Conservation (phyloP, 2,329 filamentous ascomycete genomes). For the Huntiella bhutanensis region DNA sequence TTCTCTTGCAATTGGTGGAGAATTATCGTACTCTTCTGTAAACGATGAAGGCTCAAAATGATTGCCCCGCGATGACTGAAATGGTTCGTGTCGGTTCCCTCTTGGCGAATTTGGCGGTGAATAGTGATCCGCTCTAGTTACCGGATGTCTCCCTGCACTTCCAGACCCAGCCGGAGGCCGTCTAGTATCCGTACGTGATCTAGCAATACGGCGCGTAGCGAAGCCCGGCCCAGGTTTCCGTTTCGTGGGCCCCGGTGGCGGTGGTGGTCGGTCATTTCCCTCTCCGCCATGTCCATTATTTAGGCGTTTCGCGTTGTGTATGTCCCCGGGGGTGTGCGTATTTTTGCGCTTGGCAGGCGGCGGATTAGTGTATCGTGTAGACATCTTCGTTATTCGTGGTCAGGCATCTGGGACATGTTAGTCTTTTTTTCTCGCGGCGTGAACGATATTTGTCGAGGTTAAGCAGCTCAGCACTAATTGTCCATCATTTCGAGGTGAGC, state of each 20-base stretch:
- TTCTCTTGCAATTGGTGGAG: not conserved
- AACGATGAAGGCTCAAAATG: not conserved
- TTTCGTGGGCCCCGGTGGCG: not conserved
- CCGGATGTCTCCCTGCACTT: not conserved
- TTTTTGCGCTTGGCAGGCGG: not conserved
- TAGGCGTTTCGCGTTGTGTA: not conserved
- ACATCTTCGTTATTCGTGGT: not conserved
- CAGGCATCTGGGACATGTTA: not conserved
- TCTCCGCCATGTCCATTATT: not conserved
- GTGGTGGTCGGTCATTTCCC: not conserved
- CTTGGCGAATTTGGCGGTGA: not conserved
- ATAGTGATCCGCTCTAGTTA: not conserved
- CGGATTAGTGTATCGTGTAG: not conserved
- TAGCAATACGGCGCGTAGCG: not conserved
- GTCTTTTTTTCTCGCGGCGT: not conserved
- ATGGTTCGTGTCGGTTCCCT: not conserved
- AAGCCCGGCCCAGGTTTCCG: not conserved
- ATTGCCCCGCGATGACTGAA: not conserved
- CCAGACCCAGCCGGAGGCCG: not conserved
- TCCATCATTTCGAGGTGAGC: not conserved
- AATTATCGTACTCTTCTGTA: not conserved
- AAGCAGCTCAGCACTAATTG: conserved; percentile 2
- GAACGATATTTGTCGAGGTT: not conserved
- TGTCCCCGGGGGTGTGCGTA: not conserved
- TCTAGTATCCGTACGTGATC: not conserved